Conservation (phyloP, 805 yeast species). For the Yarrowia porcina region DNA sequence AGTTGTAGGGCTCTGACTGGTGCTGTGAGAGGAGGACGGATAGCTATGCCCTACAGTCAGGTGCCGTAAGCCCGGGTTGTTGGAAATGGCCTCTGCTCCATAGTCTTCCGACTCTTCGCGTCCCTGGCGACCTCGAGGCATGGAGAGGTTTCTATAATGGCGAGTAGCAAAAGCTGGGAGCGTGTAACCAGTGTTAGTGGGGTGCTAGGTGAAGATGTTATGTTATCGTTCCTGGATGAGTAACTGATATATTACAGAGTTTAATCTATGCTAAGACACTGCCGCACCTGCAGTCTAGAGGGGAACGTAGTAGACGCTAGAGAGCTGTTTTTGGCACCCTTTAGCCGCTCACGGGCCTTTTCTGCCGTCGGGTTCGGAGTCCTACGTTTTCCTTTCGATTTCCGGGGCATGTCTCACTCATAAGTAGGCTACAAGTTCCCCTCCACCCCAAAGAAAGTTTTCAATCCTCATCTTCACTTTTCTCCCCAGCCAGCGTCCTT, state of each 20-base stretch:
- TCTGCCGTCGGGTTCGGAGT: no score
- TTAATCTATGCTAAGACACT: slow-evolving; percentile 15
- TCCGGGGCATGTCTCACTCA: neutral
- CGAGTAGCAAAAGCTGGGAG: neutral
- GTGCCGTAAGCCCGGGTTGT: slow-evolving; percentile 15
- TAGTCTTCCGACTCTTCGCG: slow-evolving; percentile 14
- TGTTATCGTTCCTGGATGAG: slow-evolving; percentile 9
- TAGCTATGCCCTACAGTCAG: neutral
- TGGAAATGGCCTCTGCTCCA: slow-evolving; percentile 16
- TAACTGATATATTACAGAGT: neutral
- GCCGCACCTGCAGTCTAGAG: neutral
- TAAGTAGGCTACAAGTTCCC: neutral
- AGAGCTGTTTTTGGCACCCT: neutral
- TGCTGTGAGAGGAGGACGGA: neutral
- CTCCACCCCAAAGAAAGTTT: slow-evolving; percentile 4
- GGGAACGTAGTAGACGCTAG: neutral
- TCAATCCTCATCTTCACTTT: neutral
- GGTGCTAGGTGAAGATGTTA: neutral
- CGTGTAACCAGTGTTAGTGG: neutral
- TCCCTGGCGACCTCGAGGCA: slow-evolving; percentile 15
- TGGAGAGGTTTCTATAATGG: neutral
- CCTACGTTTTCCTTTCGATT: neutral
- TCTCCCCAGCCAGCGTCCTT: neutral
- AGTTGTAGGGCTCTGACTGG: neutral
- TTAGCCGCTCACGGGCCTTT: neutral